Conservation (phyloP, 345 rosid genomes). For the Rhodamnia rubescens region DNA sequence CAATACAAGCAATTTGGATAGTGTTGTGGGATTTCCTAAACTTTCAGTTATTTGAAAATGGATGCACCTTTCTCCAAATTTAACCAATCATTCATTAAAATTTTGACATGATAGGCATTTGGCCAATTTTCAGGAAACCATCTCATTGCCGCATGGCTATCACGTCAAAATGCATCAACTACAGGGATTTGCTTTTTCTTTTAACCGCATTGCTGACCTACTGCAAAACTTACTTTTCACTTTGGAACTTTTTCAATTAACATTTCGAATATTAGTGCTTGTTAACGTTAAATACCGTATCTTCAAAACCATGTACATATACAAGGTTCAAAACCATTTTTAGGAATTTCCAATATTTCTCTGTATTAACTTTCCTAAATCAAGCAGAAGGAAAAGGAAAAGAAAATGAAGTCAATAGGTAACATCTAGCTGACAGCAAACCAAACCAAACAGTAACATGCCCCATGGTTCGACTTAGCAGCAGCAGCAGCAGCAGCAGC, state of each 20-base stretch:
- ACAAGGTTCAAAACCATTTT: not conserved
- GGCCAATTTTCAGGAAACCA: not conserved
- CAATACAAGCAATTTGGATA: not conserved
- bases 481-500: not conserved
- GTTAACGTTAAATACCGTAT: not conserved
- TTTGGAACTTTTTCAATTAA: not conserved
- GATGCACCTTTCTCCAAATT: not conserved
- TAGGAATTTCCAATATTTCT: not conserved
- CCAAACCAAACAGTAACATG: not conserved
- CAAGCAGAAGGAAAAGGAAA: not conserved
- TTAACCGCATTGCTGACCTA: not conserved
- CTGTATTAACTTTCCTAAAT: not conserved
- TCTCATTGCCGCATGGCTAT: not conserved
- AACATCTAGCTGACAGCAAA: not conserved
- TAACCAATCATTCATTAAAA: not conserved
- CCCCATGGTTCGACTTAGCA: not conserved
- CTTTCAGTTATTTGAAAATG: not conserved
- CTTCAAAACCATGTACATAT: not conserved
- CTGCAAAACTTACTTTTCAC: not conserved
- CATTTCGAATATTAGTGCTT: not conserved
- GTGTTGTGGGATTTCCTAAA: not conserved
- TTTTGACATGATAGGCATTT: not conserved
- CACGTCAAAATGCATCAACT: not conserved
- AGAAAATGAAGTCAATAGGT: not conserved
- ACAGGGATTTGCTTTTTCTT: not conserved